Evolutionary conservation across 129 eudicot genomes (phyloP), one percentile per base, ranked within the genome.

Genomic region (Daucus carota): DNA sequence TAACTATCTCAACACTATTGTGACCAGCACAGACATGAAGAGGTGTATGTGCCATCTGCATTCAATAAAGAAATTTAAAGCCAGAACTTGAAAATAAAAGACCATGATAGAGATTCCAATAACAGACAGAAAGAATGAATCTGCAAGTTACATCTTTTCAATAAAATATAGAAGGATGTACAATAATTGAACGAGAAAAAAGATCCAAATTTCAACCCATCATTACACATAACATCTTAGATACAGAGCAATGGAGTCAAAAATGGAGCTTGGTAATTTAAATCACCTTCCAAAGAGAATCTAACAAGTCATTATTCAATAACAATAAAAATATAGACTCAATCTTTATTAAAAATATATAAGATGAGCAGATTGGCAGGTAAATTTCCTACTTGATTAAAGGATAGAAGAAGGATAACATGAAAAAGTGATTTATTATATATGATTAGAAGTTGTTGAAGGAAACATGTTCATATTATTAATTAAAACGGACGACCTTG

Each of bases 31-130:
- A 82, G 70, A 94, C 97, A 79, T 94, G 99, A 79, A 94, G 99
- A 42, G 97, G 99, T 29, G 99, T 94, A 52, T 94, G 90, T 42
- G 90, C 96, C 99, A 94, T 91, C 99, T 94, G 84, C 81, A 87
- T 31, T 71, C 34, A 76, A 79, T 46, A 18, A 82, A 79, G 36
- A 73, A 52, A 43, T 32, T 24, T 33, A 72, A 80, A 69, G 62
- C 59, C 40, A 42, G 24, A 57, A 74, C 29, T n/a, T 20, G 3
- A 38, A 70, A 22, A 1, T 36, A 22, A 33, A 0, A 69, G 47
- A 69, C 31, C 7, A 4, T 28, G 2, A n/a, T 34, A 43, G n/a
- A 1, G 20, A 72, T 7, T 24, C 36, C 69, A 29, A 29, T 72
- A 31, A 29, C 28, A 72, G 7, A 44, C 24, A 72, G 12, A 68